A percentile compares a stretch with the other conserved stretches of the same genome.
Conservation (phyloP, 441 rosid species). For the Bocquillonia castaneifolia region DNA sequence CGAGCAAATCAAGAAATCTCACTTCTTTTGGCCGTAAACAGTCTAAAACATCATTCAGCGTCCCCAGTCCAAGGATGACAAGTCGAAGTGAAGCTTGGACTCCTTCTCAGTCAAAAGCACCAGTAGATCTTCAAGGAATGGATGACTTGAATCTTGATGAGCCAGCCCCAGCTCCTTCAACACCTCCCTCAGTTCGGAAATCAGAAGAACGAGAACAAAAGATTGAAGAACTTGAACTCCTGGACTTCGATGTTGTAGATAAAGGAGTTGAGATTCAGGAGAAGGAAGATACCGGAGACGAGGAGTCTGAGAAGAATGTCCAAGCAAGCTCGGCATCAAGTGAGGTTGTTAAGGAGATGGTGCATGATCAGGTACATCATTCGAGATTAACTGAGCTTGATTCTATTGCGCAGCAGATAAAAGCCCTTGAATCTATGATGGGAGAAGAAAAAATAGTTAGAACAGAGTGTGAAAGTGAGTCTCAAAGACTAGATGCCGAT, state of each 20-base stretch:
- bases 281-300: constrained; percentile 30
- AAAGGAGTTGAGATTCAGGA: constrained; percentile 82
- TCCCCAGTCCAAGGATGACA: constrained; percentile 73
- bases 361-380: constrained; percentile 56
- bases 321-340: constrained; percentile 42
- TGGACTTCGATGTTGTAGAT: constrained; percentile 79
- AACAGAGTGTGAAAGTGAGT: constrained; percentile 40
- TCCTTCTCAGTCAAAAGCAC: constrained; percentile 36
- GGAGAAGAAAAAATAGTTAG: constrained; percentile 37
- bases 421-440: constrained; percentile 85
- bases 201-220: constrained; percentile 42
- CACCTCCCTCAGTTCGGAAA: constrained; percentile 26
- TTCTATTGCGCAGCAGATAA: constrained; percentile 80
- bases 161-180: constrained; percentile 38
- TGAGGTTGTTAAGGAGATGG: constrained; percentile 62
- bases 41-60: constrained; percentile 77
- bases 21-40: constrained; percentile 63
- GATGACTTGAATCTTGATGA: constrained; percentile 87
- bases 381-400: constrained; percentile 66
- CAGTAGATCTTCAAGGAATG: constrained; percentile 60
- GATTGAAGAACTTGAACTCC: constrained; percentile 59
- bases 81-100: constrained; percentile 64
- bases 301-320: constrained; percentile 38
- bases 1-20: constrained; percentile 33
- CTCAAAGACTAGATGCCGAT: constrained; percentile 68